Base-by-base conservation (phyloP, 192 early-diverging fungal genomes). In the Mortierella alpina region DNA sequence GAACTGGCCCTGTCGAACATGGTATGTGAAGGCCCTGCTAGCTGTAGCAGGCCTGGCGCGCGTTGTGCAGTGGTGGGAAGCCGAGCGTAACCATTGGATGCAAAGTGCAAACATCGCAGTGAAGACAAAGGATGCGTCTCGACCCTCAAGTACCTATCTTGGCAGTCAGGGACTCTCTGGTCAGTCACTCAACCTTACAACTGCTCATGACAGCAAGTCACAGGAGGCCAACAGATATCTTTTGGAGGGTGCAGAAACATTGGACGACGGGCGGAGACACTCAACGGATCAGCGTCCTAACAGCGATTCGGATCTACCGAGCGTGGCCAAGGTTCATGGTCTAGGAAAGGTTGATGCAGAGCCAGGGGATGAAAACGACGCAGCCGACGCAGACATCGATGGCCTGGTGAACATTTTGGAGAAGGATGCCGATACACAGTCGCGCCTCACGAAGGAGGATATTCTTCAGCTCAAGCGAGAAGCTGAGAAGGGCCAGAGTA, bases 1-100 rank as follows among this genome's bases (percentile, higher is more conserved):
- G 5, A 86, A 87, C 11, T 93, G 92, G 90, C 87, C 89, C 2
- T 89, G 88, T 48, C 72, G 85, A 59, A 73, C 83, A 61, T 77
- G 85, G 87, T 86, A 84, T 88, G 88, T 94, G 4, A 82, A 90
- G 44, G 72, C 94, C 2, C 68, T 96, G 42, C 83, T 95, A 52
- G 89, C 88, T 15, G 92, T 96, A 72, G 91, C 93, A 17, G 87
- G 85, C 13, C 85, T 96, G 18, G 93, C 92, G 15, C 84, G 95
- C 46, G 83, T 95, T 20, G 88, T 96, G 2, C 92, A 95, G 72
- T 90, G 91, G 83, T 87, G 94, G 84, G 92, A 95, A 59, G 93
- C 91, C 17, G 93, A 95, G 73, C 84, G 87, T 8, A 83, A 82
- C 12, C 87, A 92, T 59, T 94, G 93, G 94, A 61, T 75, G 70